Conservation (phyloP, 257 asterid genomes). For the Galeopsis tetrahit region DNA sequence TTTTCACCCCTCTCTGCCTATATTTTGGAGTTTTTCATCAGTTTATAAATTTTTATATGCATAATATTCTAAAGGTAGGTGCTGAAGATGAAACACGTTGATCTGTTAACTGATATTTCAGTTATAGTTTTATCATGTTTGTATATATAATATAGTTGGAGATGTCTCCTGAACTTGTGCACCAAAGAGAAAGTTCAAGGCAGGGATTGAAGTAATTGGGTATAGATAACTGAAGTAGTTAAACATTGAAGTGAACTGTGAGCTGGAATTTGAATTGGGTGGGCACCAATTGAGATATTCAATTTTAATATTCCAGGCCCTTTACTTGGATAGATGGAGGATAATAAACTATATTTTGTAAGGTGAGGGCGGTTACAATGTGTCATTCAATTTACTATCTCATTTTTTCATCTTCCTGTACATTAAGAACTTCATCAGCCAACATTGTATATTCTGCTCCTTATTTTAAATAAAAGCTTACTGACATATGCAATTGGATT, state of each 20-base stretch:
- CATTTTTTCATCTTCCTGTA: slow-evolving; percentile 8
- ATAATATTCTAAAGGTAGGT: background rate
- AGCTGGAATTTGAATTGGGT: background rate
- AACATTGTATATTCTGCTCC: slow-evolving; percentile 13
- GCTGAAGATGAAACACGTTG: background rate
- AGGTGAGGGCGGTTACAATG: background rate
- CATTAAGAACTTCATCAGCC: slow-evolving; percentile 13
- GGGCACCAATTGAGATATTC: background rate
- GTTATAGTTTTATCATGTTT: background rate
- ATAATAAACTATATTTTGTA: slow-evolving; percentile 4
- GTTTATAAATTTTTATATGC: background rate
- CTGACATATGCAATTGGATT: slow-evolving; percentile 5
- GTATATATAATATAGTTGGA: background rate
- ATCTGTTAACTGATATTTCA: slow-evolving; percentile 23
- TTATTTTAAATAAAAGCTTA: background rate
- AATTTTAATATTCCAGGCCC: slow-evolving; percentile 13
- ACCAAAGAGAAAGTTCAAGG: background rate
- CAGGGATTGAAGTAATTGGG: slow-evolving; percentile 6
- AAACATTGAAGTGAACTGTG: background rate
- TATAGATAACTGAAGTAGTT: background rate
- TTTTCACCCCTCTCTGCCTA: background rate
- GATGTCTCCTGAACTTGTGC: slow-evolving; percentile 18
- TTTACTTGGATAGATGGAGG: slow-evolving; percentile 17
- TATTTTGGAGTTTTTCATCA: background rate
- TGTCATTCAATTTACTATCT: slow-evolving; percentile 12